phyloP scores from a whole-genome alignment of 2,329 filamentous ascomycete species.

The Fonsecaea monophora region DNA sequence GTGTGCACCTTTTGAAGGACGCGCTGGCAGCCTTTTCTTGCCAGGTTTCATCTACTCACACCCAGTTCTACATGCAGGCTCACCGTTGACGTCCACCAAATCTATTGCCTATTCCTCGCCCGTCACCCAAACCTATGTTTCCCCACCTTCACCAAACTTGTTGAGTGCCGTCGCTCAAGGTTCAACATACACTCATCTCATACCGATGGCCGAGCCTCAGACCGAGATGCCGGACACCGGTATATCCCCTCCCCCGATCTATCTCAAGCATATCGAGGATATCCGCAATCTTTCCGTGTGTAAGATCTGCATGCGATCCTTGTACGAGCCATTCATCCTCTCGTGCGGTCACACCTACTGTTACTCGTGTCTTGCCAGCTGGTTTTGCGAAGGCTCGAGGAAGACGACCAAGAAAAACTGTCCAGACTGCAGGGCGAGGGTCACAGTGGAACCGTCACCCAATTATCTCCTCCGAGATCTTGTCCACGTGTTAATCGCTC shows the following conservation, averaged over 20 bases:
- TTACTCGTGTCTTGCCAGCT: constrained; percentile 60
- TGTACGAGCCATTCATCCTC: constrained; percentile 74
- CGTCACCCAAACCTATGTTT: neutral
- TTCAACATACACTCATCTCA: neutral
- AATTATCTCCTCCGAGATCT: constrained; percentile 71
- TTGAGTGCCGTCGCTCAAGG: constrained; percentile 3
- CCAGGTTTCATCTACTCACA: neutral
- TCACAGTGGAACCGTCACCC: constrained; percentile 66
- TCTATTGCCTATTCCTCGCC: neutral
- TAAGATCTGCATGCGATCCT: constrained; percentile 70
- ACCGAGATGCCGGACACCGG: constrained; percentile 29
- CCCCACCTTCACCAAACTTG: constrained; percentile 1
- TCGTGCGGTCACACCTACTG: constrained; percentile 75
- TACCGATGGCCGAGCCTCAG: neutral
- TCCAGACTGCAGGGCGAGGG: constrained; percentile 69
- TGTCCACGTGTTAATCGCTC: constrained; percentile 66
- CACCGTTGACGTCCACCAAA: neutral
- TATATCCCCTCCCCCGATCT: constrained; percentile 46
- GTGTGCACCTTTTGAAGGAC: constrained; percentile 2
- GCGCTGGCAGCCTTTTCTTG: neutral
- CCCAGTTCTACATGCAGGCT: neutral
- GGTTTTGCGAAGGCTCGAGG: constrained; percentile 43
- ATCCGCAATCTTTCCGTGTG: constrained; percentile 68
- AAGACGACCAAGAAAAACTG: constrained; percentile 64
- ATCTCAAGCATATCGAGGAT: constrained; percentile 64